Conservation (phyloP, 257 asterid species). For the Gardenia jasminoides region DNA sequence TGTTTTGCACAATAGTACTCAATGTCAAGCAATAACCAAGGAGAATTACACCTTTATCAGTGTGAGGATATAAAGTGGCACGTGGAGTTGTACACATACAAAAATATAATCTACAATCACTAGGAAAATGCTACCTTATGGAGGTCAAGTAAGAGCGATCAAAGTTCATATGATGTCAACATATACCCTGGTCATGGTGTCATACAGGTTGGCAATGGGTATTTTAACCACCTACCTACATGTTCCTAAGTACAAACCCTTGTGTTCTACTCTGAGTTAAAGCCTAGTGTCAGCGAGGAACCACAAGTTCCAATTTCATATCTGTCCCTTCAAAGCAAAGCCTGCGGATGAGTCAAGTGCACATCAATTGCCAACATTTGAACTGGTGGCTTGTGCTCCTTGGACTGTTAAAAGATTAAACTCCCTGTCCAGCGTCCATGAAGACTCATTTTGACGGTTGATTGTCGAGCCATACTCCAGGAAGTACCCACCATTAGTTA, state of each 20-base stretch:
- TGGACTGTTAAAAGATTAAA: constrained; percentile 59
- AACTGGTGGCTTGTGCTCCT: constrained; percentile 32
- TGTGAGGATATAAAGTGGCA: neutral
- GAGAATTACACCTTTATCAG: no score
- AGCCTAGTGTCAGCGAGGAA: neutral
- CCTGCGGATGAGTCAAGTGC: neutral
- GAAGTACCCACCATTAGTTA: constrained; percentile 60
- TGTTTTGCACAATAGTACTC: neutral
- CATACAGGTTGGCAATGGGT: neutral
- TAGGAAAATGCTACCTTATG: neutral
- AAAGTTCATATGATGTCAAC: neutral
- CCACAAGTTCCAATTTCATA: neutral
- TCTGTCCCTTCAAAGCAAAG: neutral
- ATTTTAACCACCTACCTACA: neutral
- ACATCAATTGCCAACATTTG: neutral
- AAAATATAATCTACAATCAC: neutral
- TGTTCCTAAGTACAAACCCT: neutral
- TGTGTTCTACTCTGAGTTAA: no score
- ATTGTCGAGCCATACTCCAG: constrained; percentile 61
- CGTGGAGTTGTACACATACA: neutral
- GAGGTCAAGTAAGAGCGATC: neutral
- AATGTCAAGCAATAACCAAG: neutral
- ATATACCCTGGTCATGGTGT: neutral
- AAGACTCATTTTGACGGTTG: constrained; percentile 66
- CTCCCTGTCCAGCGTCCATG: constrained; percentile 78